Percentiles rank a stretch among this genome's conserved stretches.
Conservation (phyloP, 345 rosid species). For the Boechera divaricarpa region DNA sequence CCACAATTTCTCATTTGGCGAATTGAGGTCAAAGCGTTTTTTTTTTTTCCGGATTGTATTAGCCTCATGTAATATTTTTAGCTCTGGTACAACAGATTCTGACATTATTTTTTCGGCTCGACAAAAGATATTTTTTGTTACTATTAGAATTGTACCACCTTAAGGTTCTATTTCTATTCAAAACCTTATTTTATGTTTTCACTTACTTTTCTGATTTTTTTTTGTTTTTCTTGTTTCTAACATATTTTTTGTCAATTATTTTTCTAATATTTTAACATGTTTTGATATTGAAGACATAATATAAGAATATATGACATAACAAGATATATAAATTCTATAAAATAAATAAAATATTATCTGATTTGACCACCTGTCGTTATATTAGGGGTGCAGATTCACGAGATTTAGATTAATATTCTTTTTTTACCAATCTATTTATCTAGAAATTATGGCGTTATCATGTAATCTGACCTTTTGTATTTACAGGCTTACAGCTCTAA, state of each 20-base stretch:
- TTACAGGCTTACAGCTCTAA: constrained; percentile 26
- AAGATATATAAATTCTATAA: neutral
- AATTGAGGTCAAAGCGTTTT: neutral
- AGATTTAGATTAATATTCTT: constrained; percentile 19
- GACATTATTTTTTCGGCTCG: neutral
- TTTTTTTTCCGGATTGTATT: neutral
- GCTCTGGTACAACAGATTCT: neutral
- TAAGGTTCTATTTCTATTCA: too few species aligned
- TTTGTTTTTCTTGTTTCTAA: neutral
- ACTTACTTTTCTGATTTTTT: neutral
- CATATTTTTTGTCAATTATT: neutral
- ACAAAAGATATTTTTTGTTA: too few species aligned
- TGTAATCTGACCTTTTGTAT: constrained; percentile 24
- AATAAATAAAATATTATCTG: constrained; percentile 3
- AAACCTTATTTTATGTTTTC: neutral
- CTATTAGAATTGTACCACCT: too few species aligned
- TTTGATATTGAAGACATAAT: neutral
- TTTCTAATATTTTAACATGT: too few species aligned
- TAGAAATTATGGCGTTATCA: constrained; percentile 24
- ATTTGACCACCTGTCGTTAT: constrained; percentile 28
- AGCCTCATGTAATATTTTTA: neutral
- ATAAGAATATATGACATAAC: neutral
- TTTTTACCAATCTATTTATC: constrained; percentile 26
- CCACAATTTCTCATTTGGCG: neutral
- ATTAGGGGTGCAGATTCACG: constrained; percentile 22